phyloP scores from a whole-genome alignment of 116 monocot species.

The Posidonia oceanica region DNA sequence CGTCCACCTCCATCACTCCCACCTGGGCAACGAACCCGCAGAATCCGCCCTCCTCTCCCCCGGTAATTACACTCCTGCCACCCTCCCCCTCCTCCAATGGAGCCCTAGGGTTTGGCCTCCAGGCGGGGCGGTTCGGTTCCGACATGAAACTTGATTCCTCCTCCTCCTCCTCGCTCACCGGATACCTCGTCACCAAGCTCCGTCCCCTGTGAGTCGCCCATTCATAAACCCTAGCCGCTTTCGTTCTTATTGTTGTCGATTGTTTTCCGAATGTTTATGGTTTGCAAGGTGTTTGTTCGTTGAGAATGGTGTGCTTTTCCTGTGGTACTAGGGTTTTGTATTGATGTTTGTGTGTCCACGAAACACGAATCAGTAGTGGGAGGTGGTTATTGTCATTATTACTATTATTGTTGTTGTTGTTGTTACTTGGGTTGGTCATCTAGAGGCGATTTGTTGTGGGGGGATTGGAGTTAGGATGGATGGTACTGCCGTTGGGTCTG shows the following conservation, averaged over 20 bases:
- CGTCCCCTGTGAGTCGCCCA: slow-evolving; percentile 25
- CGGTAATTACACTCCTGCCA: background rate
- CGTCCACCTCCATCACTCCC: background rate
- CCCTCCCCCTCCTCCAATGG: background rate
- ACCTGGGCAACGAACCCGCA: background rate
- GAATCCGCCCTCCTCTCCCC: background rate
- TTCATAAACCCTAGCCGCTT: too few relatives aligned
- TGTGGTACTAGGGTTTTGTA: too few relatives aligned
- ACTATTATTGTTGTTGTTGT: too few relatives aligned
- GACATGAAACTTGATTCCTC: slow-evolving; percentile 46
- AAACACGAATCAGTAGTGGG: too few relatives aligned
- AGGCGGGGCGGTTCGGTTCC: background rate
- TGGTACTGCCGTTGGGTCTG: too few relatives aligned
- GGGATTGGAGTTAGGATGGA: too few relatives aligned
- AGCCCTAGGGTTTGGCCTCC: slow-evolving; percentile 8
- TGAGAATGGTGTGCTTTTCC: too few relatives aligned
- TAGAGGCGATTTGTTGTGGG: too few relatives aligned
- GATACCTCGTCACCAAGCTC: slow-evolving; percentile 43
- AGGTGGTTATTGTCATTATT: too few relatives aligned
- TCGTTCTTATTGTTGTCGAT: background rate
- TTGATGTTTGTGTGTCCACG: too few relatives aligned
- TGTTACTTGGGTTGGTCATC: too few relatives aligned
- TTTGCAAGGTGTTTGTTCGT: background rate
- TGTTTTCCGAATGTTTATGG: background rate
- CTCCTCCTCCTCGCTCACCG: slow-evolving; percentile 23